Evolutionary conservation across 2,329 filamentous ascomycete species (phyloP), one percentile per base, ranked within the genome.

Genomic region (Arthrobotrys sphaeroides): DNA sequence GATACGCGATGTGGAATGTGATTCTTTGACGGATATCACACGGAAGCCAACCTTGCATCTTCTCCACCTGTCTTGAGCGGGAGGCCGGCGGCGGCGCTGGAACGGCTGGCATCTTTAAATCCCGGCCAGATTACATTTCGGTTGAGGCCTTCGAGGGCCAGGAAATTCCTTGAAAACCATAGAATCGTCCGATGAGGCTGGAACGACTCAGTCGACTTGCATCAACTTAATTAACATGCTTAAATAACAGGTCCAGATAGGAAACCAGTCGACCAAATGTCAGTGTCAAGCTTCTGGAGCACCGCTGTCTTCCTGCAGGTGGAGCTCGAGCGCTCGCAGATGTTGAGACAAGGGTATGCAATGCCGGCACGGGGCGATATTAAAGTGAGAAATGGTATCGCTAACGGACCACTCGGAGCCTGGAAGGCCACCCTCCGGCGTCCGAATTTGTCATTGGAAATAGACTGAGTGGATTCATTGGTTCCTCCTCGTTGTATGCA

Each of bases 321-420:
- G 47, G 24, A 72, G 67, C 59, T 65, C 67, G 47, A 72, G 57
- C 67, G 36, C 51, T 33, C 13, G 47, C 57, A 72, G 38, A 57
- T 43, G 26, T 64, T 51, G 42, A 36, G 47, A 47, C 67, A 64
- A 65, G 67, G 67, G 47, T 72, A 47, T 72, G 49, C 59, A 64
- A 65, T 57, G 67, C 67, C 57, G 67, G 67, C 67, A 43, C 31
- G 66, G 66, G 43, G 66, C 66, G 67, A 72, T 57, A 59, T 72
- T 72, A 65, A 64, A 47, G 47, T 57, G 38, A 40, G 57, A 64
- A 65, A 28, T 28, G 53, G 24, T 7, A n/a, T 55, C 31, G 51
- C 31, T 55, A n/a, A 31, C 28, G n/a, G 16, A 31, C 45, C 26
- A 20, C 2, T 55, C 49, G 49, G 49, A 22, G 49, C 36, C 28